phyloP scores from a whole-genome alignment of 352 stramenopile species.

The Phytophthora pisi region DNA sequence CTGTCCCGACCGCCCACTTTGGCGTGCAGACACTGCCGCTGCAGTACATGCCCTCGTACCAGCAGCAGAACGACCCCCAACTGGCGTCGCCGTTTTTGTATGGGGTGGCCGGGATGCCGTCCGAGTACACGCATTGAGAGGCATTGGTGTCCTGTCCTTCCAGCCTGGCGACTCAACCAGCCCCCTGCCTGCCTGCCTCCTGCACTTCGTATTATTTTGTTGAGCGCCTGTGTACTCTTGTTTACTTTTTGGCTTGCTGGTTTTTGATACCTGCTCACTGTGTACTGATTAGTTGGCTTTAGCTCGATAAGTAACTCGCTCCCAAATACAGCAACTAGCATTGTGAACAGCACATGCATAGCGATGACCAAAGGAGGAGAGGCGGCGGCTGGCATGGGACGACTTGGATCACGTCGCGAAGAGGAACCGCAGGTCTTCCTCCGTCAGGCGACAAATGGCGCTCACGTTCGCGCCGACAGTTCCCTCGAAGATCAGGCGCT shows the following conservation, averaged over 20 bases:
- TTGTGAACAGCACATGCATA: constrained; percentile 29
- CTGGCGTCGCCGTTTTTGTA: constrained; percentile 46
- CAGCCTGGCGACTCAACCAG: constrained; percentile 19
- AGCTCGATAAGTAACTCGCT: constrained; percentile 32
- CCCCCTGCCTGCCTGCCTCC: constrained; percentile 17
- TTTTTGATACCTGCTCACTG: constrained; percentile 34
- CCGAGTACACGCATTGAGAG: constrained; percentile 38
- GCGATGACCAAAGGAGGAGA: background rate
- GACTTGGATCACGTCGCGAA: constrained; percentile 65
- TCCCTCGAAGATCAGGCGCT: constrained; percentile 98
- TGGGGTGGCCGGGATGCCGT: constrained; percentile 35
- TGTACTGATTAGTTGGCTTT: constrained; percentile 29
- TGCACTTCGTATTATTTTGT: constrained; percentile 46
- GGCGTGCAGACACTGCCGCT: constrained; percentile 28
- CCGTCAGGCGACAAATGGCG: constrained; percentile 90
- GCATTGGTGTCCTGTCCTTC: constrained; percentile 17
- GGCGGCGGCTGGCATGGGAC: background rate
- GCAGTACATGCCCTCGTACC: constrained; percentile 40
- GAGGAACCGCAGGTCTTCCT: constrained; percentile 94
- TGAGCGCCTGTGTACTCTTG: constrained; percentile 36
- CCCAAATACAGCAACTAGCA: constrained; percentile 42
- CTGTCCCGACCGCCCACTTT: constrained; percentile 31
- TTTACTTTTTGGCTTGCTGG: constrained; percentile 45
- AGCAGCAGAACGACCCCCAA: constrained; percentile 41
- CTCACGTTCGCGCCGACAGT: constrained; percentile 95